Percentiles rank a stretch among this genome's conserved stretches.
Conservation (phyloP, 192 early-diverging fungal species). For the Podila verticillata region DNA sequence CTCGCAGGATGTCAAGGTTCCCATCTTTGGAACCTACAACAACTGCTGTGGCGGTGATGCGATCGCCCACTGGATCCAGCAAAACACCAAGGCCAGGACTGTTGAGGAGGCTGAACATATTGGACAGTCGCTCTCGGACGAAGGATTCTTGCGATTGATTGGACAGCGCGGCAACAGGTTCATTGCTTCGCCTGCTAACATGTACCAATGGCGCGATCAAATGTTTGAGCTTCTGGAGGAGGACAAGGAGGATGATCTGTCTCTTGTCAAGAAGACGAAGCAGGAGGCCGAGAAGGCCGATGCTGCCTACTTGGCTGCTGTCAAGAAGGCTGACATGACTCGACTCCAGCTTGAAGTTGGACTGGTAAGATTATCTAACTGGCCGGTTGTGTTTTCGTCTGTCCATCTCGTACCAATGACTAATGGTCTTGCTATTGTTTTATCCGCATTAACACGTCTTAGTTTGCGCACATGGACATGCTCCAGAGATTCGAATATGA, state of each 20-base stretch:
- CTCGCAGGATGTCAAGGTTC: constrained; percentile 71
- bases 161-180: constrained; percentile 77
- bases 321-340: constrained; percentile 71
- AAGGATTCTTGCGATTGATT: constrained; percentile 73
- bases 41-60: constrained; percentile 72
- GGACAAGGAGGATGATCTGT: constrained; percentile 40
- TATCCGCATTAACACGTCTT: constrained; percentile 6
- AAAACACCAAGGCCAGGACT: constrained; percentile 69
- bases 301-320: constrained; percentile 69
- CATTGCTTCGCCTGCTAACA: constrained; percentile 63
- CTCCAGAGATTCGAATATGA: constrained; percentile 61
- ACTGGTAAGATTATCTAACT: constrained; percentile 55
- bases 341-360: constrained; percentile 76
- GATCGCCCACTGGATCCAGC: constrained; percentile 78
- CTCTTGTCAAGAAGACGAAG: constrained; percentile 42
- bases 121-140: constrained; percentile 73
- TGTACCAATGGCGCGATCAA: constrained; percentile 78
- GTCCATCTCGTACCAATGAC: not conserved
- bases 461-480: constrained; percentile 63
- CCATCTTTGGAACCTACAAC: constrained; percentile 72
- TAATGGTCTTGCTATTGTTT: not conserved
- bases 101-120: constrained; percentile 72
- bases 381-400: not conserved
- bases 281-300: constrained; percentile 74
- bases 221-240: constrained; percentile 63